Evolutionary conservation across 1,284 basidiomycete species (phyloP).

Genomic region (Ustilago hordei): DNA sequence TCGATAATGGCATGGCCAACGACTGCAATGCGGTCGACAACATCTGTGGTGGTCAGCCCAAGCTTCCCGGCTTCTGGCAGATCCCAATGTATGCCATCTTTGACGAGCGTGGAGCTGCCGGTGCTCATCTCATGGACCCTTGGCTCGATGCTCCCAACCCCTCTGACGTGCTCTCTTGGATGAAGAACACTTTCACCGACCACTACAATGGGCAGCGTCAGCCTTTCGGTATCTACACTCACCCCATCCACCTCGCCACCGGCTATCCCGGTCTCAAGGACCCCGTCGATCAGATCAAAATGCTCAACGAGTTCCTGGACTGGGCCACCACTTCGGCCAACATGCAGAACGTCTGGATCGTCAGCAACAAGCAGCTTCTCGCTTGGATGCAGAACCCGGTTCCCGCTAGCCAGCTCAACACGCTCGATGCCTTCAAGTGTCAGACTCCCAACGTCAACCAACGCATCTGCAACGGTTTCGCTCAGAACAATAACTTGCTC

Average conservation of each 20-base stretch:
- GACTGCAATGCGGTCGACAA: conserved; percentile 76
- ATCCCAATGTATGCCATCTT: conserved; percentile 60
- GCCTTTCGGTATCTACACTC: conserved; percentile 84
- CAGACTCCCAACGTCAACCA: conserved; percentile 50
- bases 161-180: conserved; percentile 75
- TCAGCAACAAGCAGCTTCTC: conserved; percentile 79
- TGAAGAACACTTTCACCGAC: conserved; percentile 80
- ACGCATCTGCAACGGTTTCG: conserved; percentile 63
- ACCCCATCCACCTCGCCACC: conserved; percentile 82
- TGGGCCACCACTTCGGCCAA: conserved; percentile 74
- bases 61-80: conserved; percentile 76
- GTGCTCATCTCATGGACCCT: conserved; percentile 79
- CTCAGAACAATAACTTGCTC: conserved; percentile 54
- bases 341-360: conserved; percentile 79
- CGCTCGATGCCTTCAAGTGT: conserved; percentile 63
- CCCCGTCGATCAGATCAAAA: conserved; percentile 48
- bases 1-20: conserved; percentile 79
- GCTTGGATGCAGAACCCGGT: conserved; percentile 81
- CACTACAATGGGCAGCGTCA: conserved; percentile 77
- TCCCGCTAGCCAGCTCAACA: conserved; percentile 63
- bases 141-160: conserved; percentile 75
- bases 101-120: conserved; percentile 51
- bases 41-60: conserved; percentile 79
- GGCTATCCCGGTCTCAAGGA: conserved; percentile 64
- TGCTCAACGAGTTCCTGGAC: conserved; percentile 83